A percentile compares a stretch with the other conserved stretches of the same genome.
These are phyloP conservation scores for Schoenoplectus triqueter DNA, from an alignment of 202 grass and related monocot genomes.

Conservation along the genomic window DNA sequence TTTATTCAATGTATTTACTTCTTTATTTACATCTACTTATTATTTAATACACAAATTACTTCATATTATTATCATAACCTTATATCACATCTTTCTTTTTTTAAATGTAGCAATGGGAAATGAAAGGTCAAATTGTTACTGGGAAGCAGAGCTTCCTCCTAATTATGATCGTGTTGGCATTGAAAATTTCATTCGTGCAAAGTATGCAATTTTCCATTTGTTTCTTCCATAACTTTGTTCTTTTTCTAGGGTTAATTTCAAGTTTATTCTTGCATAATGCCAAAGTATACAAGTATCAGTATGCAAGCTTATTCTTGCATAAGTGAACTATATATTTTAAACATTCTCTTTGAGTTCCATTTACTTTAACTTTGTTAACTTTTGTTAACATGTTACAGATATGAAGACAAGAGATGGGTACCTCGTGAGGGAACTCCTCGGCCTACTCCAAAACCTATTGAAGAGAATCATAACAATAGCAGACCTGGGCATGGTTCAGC, in stretches of 20 bases:
- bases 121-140: slow-evolving; percentile 89
- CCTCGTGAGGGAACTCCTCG: slow-evolving; percentile 62
- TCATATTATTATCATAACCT: slow-evolving; percentile 31
- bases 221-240: slow-evolving; percentile 41
- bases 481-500: slow-evolving; percentile 42
- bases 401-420: slow-evolving; percentile 98
- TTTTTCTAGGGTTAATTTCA: background rate
- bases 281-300: too few species aligned
- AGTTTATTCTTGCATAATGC: background rate
- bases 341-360: background rate
- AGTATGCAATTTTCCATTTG: slow-evolving; percentile 56
- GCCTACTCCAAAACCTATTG: slow-evolving; percentile 44
- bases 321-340: background rate
- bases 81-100: slow-evolving; percentile 24
- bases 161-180: slow-evolving; percentile 99
- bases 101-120: slow-evolving; percentile 89
- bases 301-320: background rate
- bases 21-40: slow-evolving; percentile 13
- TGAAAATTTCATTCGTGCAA: slow-evolving; percentile 99
- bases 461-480: slow-evolving; percentile 57
- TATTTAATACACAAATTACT: slow-evolving; percentile 32
- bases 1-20: slow-evolving; percentile 90
- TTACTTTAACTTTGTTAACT: background rate
- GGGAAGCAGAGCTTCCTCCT: slow-evolving; percentile 94
- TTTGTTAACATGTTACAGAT: slow-evolving; percentile 59